These are phyloP conservation scores for Drechslera avenae DNA, from an alignment of 2,329 filamentous ascomycete species.

Conservation along the genomic window DNA sequence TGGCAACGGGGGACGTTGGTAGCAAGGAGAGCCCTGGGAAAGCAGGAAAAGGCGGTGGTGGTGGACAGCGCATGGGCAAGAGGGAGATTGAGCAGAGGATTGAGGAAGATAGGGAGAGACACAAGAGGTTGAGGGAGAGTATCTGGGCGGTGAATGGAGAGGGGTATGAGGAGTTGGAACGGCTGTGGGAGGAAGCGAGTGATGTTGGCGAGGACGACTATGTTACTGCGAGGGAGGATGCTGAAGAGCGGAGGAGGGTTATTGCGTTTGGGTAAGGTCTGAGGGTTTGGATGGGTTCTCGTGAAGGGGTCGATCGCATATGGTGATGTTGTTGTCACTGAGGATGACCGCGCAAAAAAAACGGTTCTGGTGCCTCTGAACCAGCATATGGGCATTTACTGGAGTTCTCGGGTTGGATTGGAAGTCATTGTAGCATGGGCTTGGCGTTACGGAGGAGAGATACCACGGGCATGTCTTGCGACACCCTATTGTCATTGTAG, in stretches of 20 bases:
- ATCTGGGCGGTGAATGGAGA: conserved; percentile 84
- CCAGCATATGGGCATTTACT: not conserved
- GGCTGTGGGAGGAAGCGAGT: conserved; percentile 85
- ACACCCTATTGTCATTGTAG: conserved; percentile 24
- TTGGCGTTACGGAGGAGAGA: conserved; percentile 39
- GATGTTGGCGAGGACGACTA: conserved; percentile 88
- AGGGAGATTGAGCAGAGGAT: conserved; percentile 93
- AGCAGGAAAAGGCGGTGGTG: conserved; percentile 32
- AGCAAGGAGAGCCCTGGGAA: conserved; percentile 18
- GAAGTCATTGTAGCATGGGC: conserved; percentile 20
- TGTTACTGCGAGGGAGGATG: conserved; percentile 75
- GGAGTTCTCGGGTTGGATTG: conserved; percentile 4
- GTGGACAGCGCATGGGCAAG: conserved; percentile 69
- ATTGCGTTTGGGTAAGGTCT: conserved; percentile 46
- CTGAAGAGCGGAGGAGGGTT: conserved; percentile 58
- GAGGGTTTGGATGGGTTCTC: too few species aligned
- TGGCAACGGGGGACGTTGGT: conserved; percentile 5
- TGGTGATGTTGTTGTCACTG: not conserved
- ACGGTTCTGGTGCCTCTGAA: not conserved
- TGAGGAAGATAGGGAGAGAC: conserved; percentile 92
- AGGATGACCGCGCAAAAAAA: not conserved
- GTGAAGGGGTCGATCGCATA: too few species aligned
- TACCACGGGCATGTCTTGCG: conserved; percentile 31
- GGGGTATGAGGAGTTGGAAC: conserved; percentile 70
- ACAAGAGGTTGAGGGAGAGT: conserved; percentile 88